Base-by-base conservation (phyloP, 2,329 filamentous ascomycete genomes). In the Alternaria solani region DNA sequence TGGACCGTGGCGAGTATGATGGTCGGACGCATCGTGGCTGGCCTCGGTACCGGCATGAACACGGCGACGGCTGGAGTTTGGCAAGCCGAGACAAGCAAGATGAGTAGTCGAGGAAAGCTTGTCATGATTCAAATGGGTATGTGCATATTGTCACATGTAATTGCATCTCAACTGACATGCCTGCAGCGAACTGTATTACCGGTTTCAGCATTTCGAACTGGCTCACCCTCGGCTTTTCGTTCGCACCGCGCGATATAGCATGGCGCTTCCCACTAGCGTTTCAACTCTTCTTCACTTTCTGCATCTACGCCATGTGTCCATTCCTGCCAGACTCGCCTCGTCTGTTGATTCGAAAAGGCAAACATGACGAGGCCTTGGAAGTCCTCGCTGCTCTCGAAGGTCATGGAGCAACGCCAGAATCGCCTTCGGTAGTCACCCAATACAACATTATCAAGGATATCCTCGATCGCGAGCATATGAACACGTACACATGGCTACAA, bases 201-300 rank as follows among this genome's bases (percentile, higher is more conserved):
- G 80, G 80, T 2, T 83, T 82, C 62, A 78, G 76, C 3, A 78
- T 82, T 7, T 79, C 78, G 4, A 79, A 80, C 57, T 82, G 79
- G 77, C 72, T 82, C 7, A 81, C 79, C 28, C 75, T 79, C 20
- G 81, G 77, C 8, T 78, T 81, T 60, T 80, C 78, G 1, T 82
- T 80, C 54, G 75, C 75, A 4, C 71, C 70, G 5, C 73, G 75
- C 16, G 72, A 74, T 32, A 67, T 78, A 12, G 70, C 75, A 46
- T 78, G 75, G 75, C 68, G 76, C 2, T 76, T 89, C n/a, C 84
- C 87, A 0, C 86, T 85, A 1, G 83, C 85, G 0, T 68, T 87
- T 2, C 84, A 86, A 0, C 84, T 86, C 0, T 80, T 89, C 52
- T 86, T 88, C 62, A 86, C 85, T 0, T 85, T 87, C 0, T 81